Evolutionary conservation across 108 stramenopile species (phyloP).

Genomic region (Cyclotella baltica): DNA sequence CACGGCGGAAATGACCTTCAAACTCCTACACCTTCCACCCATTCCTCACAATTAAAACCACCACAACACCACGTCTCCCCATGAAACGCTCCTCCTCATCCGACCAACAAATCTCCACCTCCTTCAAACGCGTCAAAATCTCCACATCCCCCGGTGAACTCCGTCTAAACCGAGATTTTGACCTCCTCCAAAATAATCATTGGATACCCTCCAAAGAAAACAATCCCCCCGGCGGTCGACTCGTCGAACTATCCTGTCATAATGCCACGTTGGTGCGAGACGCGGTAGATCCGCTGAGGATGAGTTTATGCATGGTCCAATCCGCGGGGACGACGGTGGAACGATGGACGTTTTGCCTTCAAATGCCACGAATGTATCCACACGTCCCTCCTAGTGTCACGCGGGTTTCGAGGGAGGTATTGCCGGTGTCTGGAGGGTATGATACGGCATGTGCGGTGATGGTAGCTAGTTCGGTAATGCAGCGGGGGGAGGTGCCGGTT

Average conservation of each 20-base stretch:
- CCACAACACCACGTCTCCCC: background rate
- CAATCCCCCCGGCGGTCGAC: background rate
- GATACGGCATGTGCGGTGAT: constrained; percentile 27
- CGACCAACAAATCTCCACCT: constrained; percentile 31
- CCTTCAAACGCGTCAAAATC: constrained; percentile 74
- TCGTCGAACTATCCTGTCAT: constrained; percentile 25
- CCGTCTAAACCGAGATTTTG: constrained; percentile 68
- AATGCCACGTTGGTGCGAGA: constrained; percentile 44
- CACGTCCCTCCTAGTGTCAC: constrained; percentile 65
- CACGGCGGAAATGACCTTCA: too few relatives aligned
- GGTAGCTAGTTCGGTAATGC: constrained; percentile 54
- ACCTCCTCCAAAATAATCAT: constrained; percentile 40
- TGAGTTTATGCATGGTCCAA: constrained; percentile 47
- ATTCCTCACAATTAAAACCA: too few relatives aligned
- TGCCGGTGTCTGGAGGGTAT: background rate
- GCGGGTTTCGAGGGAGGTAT: constrained; percentile 48
- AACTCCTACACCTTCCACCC: too few relatives aligned
- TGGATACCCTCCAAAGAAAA: constrained; percentile 29
- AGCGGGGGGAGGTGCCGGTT: constrained; percentile 48
- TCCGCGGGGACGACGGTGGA: constrained; percentile 29
- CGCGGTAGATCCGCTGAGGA: constrained; percentile 57
- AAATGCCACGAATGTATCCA: constrained; percentile 81
- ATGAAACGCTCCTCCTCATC: constrained; percentile 30
- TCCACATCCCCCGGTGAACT: constrained; percentile 75
- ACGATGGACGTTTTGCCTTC: constrained; percentile 58